These are phyloP conservation scores for Anthracocystis walkeri DNA, from an alignment of 1,284 basidiomycete genomes.

Conservation along the genomic window DNA sequence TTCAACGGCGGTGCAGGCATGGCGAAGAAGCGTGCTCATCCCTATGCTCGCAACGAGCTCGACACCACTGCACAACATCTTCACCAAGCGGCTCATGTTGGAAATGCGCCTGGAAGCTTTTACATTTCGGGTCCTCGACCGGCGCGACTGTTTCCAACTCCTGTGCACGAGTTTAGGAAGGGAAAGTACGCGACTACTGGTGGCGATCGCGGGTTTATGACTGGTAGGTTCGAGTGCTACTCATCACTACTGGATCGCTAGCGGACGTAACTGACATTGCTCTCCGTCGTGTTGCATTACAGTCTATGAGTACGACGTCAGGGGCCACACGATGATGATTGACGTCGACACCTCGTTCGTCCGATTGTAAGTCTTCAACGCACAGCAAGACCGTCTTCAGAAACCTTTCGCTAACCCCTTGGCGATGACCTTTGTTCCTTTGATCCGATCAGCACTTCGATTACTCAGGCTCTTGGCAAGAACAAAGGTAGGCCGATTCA, in stretches of 20 bases:
- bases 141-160: slow-evolving; percentile 32
- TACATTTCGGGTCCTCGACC: slow-evolving; percentile 39
- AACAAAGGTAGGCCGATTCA: slow-evolving; percentile 37
- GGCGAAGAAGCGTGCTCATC: slow-evolving; percentile 26
- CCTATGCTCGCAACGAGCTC: slow-evolving; percentile 22
- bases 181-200: slow-evolving; percentile 49
- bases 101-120: slow-evolving; percentile 12
- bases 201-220: slow-evolving; percentile 45
- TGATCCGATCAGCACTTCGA: slow-evolving; percentile 34
- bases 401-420: neutral
- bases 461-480: slow-evolving; percentile 54
- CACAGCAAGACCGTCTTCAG: neutral
- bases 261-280: neutral
- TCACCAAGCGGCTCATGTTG: neutral
- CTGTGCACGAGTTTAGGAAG: slow-evolving; percentile 34
- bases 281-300: neutral
- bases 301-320: slow-evolving; percentile 54
- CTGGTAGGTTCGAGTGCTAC: slow-evolving; percentile 22
- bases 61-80: neutral
- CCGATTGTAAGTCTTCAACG: slow-evolving; percentile 38
- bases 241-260: neutral
- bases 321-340: slow-evolving; percentile 54
- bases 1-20: slow-evolving; percentile 8
- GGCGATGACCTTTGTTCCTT: neutral
- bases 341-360: slow-evolving; percentile 53